Base-by-base conservation (phyloP, 2,329 filamentous ascomycete genomes). In the Curvularia sp. region DNA sequence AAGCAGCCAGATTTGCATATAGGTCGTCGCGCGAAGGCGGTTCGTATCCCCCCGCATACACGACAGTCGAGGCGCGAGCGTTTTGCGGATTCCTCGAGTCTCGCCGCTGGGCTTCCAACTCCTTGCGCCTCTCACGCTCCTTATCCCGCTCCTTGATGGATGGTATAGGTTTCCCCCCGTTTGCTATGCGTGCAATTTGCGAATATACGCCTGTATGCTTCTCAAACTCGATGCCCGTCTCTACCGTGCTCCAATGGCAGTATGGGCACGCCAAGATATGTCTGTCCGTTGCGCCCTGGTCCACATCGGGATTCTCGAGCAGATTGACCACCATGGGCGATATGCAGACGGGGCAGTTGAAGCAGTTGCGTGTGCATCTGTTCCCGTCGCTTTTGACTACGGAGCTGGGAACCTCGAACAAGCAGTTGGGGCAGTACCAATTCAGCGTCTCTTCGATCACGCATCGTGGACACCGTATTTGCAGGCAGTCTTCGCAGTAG, bases 401-500 rank as follows among this genome's bases (percentile, higher is more conserved):
- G 72, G 92, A 96, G 76, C 91, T 96, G 5, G 94, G 93, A 31
- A 97, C 94, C 78, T 99, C 95, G 72, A 99, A 98, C 57, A 99
- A 80, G 75, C 95, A 99, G 75, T 88, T 94, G 5, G 95, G 95
- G 72, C 95, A 99, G 78, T 92, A 99, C 84, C 93, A 97, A 53
- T 92, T 95, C 48, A 96, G 88, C 55, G 97, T 93, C 79, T 99
- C 95, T 75, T 99, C 95, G 48, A 89, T 86, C 53, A 96, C 91
- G 73, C 95, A 99, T 79, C 93, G 85, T 5, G 92, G 91, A 75
- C 95, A 99, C 67, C 95, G 90, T 62, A 98, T 96, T 78, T 97
- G 90, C 75, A 96, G 92, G 77, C 95, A 99, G 76, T 98, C 95
- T 75, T 97, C 94, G 81, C 95, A 99, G 81, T 96, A 99, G 41